These are phyloP conservation scores for Serpula lacrymans DNA, from an alignment of 768 basidiomycete species.

Conservation along the genomic window DNA sequence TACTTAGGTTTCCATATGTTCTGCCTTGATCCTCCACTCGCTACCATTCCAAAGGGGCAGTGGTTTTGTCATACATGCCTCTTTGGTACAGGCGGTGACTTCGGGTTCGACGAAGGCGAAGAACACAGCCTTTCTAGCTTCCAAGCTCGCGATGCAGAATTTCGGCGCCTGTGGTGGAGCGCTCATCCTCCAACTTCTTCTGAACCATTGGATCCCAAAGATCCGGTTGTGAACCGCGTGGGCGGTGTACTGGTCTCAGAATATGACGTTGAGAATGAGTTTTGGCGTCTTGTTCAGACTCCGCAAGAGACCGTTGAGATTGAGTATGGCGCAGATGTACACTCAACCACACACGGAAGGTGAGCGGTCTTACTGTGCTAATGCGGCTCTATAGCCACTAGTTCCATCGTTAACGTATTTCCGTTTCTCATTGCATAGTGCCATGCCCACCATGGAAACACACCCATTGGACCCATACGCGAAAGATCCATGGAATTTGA, in stretches of 20 bases:
- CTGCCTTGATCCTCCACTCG: conserved; percentile 90
- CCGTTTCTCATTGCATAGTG: conserved; percentile 44
- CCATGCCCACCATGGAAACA: conserved; percentile 93
- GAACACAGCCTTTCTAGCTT: conserved; percentile 92
- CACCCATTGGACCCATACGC: conserved; percentile 86
- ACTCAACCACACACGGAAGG: conserved; percentile 97
- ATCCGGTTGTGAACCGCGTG: conserved; percentile 52
- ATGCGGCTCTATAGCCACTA: not conserved
- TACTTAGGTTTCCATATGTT: conserved; percentile 89
- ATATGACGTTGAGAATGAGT: conserved; percentile 89
- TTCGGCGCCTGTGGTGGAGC: conserved; percentile 86
- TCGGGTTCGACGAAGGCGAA: conserved; percentile 97
- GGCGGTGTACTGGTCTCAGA: conserved; percentile 74
- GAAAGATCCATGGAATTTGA: conserved; percentile 94
- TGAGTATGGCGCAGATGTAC: conserved; percentile 99
- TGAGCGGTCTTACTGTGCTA: conserved; percentile 29
- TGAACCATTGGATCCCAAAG: conserved; percentile 34
- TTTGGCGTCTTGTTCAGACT: conserved; percentile 94
- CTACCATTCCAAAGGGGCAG: conserved; percentile 83
- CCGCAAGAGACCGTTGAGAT: conserved; percentile 91
- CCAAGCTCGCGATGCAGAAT: conserved; percentile 86
- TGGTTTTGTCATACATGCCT: conserved; percentile 97
- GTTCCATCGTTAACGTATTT: conserved; percentile 6
- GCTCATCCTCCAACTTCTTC: conserved; percentile 56
- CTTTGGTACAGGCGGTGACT: conserved; percentile 89